Evolutionary conservation across 1,284 basidiomycete species (phyloP).

Genomic region (Inonotus obliquus): DNA sequence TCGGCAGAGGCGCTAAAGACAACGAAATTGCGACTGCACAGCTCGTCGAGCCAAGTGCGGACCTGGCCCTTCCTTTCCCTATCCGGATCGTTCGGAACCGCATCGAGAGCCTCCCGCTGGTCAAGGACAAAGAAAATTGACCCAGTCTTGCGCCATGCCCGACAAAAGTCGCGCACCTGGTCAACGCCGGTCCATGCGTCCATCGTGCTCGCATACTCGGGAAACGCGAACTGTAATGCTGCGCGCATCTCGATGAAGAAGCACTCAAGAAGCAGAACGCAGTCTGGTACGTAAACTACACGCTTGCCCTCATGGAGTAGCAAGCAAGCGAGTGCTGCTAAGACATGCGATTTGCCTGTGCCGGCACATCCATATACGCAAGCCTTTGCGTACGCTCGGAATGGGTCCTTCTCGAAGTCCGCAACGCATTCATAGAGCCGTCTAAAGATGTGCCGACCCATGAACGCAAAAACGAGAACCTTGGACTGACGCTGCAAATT

Average conservation of each 20-base stretch:
- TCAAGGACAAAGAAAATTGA: constrained; percentile 13
- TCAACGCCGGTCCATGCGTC: constrained; percentile 6
- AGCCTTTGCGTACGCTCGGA: constrained; percentile 5
- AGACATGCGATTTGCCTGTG: constrained; percentile 16
- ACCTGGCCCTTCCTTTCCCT: constrained; percentile 8
- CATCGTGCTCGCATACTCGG: constrained; percentile 12
- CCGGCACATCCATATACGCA: constrained; percentile 11
- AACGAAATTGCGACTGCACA: constrained; percentile 10
- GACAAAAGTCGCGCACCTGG: constrained; percentile 10
- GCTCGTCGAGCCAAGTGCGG: constrained; percentile 6
- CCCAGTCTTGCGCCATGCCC: constrained; percentile 12
- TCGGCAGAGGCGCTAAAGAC: constrained; percentile 14
- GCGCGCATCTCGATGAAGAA: constrained; percentile 13
- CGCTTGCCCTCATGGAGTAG: constrained; percentile 13
- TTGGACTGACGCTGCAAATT: constrained; percentile 12
- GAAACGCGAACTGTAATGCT: constrained; percentile 12
- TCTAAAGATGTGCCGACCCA: constrained; percentile 15
- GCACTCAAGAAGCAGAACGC: constrained; percentile 10
- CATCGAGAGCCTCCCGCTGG: constrained; percentile 12
- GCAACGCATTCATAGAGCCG: constrained; percentile 9
- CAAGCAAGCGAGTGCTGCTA: constrained; percentile 15
- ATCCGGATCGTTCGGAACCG: constrained; percentile 11
- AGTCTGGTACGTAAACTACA: constrained; percentile 16
- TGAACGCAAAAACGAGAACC: constrained; percentile 16
- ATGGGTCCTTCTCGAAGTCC: constrained; percentile 10